phyloP scores from a whole-genome alignment of 2,329 filamentous ascomycete genomes.

The Aspergillus sp. region DNA sequence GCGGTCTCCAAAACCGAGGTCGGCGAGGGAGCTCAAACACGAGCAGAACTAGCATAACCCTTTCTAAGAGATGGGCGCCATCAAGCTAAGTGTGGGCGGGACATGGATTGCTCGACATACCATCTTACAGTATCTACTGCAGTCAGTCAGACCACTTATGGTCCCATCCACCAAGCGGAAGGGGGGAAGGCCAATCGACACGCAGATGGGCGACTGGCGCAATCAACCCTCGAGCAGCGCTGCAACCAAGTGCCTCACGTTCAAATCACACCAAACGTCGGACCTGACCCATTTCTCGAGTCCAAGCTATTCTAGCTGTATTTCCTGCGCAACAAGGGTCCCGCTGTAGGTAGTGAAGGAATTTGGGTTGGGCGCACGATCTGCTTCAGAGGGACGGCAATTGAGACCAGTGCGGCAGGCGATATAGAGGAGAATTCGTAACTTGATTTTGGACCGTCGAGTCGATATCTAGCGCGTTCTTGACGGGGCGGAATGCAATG shows the following conservation, averaged over 20 bases:
- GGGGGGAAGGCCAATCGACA: neutral
- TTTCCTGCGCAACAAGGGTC: neutral
- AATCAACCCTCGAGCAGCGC: neutral
- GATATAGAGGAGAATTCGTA: too few species aligned
- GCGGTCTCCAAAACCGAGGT: too few species aligned
- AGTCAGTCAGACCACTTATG: neutral
- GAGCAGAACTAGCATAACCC: too few species aligned
- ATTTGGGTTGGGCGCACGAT: neutral
- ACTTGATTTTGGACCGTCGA: too few species aligned
- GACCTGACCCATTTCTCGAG: neutral
- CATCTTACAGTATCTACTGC: too few species aligned
- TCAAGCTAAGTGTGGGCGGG: too few species aligned
- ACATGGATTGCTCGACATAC: too few species aligned
- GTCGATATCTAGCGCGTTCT: too few species aligned
- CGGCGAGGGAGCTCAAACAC: too few species aligned
- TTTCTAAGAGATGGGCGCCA: too few species aligned
- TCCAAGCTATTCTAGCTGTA: neutral
- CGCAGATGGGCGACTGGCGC: neutral
- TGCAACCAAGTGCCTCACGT: neutral
- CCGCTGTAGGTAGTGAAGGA: neutral
- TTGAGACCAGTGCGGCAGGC: too few species aligned
- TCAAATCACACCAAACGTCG: neutral
- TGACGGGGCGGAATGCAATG: neutral
- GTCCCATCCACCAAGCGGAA: neutral
- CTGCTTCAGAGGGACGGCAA: too few species aligned